Evolutionary conservation across 495 filamentous ascomycete genomes (phyloP), one percentile per base, ranked within the genome.

Genomic region (Aspergillus campestris): DNA sequence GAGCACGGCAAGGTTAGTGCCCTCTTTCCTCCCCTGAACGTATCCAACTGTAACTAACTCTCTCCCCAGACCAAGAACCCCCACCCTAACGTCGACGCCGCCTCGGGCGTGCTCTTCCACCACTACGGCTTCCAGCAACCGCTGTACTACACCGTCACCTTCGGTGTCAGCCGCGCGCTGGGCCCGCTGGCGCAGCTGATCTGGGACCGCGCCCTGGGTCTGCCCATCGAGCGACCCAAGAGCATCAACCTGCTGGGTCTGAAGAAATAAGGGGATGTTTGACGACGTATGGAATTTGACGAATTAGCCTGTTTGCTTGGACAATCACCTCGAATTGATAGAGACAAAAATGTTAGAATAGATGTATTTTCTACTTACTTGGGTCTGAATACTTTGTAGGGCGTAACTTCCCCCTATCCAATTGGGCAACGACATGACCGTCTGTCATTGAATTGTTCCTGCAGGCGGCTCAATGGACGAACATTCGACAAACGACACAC

Each of bases 141-240:
- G 1, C 76, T 96, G 7, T 98, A 98, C 71, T 98, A 98, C 64
- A 98, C 92, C 11, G 92, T 88, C 14, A 94, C 90, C 6, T 98
- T 98, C 51, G 92, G 92, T 55, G 92, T 98, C 33, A 88, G 83
- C 55, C 77, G 92, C 61, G 90, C 91, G 10, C 67, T 98, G 28
- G 92, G 92, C 8, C 92, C 92, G 18, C 71, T 98, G 14, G 89
- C 87, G 38, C 92, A 98, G 66, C 72, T 98, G 49, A 84, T 98
- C 60, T 97, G 92, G 92, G 92, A 96, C 66, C 78, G 92, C 6
- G 92, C 89, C 11, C 66, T 98, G 45, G 92, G 92, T 18, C 68
- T 97, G 56, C 92, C 92, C n/a, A 98, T 98, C 64, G 92, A 98
- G 80, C 70, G 92, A 52, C 91, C 91, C 33, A 98, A 98, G 82